Evolutionary conservation across 164 flowering plant genomes (phyloP).

Genomic region (Euptelea pleiosperma): DNA sequence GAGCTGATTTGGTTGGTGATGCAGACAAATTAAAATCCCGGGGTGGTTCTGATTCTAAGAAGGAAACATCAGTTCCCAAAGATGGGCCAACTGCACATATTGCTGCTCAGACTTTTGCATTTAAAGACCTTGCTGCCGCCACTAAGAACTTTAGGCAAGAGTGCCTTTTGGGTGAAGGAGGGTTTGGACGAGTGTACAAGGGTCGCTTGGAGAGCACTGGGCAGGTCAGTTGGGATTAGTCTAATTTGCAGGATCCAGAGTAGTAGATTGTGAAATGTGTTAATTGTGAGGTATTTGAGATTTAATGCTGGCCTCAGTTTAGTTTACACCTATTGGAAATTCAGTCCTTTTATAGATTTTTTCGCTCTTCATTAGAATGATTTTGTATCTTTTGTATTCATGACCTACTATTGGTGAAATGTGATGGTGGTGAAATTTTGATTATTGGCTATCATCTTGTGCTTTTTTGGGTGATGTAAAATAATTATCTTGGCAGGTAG

Average conservation of each 20-base stretch:
- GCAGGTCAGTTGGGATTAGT: slow-evolving; percentile 42
- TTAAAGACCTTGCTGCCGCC: slow-evolving; percentile 77
- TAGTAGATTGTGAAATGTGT: too few relatives aligned
- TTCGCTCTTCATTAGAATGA: not conserved
- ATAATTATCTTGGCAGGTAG: slow-evolving; percentile 47
- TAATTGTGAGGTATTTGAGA: too few relatives aligned
- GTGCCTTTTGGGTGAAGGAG: slow-evolving; percentile 85
- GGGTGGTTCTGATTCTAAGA: slow-evolving; percentile 53
- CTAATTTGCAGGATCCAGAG: too few relatives aligned
- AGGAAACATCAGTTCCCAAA: slow-evolving; percentile 46
- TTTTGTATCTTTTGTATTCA: not conserved
- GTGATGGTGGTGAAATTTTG: too few relatives aligned
- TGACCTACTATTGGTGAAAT: too few relatives aligned
- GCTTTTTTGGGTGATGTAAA: slow-evolving; percentile 5
- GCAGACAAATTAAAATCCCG: slow-evolving; percentile 60
- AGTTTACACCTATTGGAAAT: not conserved
- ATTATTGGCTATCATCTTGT: not conserved
- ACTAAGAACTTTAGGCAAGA: slow-evolving; percentile 82
- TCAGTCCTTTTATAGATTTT: not conserved
- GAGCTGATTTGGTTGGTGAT: slow-evolving; percentile 16
- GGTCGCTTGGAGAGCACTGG: slow-evolving; percentile 79
- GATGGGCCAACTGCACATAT: slow-evolving; percentile 63
- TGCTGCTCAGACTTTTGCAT: slow-evolving; percentile 84
- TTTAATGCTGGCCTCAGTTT: too few relatives aligned
- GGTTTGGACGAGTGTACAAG: slow-evolving; percentile 89